Base-by-base conservation (phyloP, 176 grass and related monocot genomes). In the Cenchrus americanus region DNA sequence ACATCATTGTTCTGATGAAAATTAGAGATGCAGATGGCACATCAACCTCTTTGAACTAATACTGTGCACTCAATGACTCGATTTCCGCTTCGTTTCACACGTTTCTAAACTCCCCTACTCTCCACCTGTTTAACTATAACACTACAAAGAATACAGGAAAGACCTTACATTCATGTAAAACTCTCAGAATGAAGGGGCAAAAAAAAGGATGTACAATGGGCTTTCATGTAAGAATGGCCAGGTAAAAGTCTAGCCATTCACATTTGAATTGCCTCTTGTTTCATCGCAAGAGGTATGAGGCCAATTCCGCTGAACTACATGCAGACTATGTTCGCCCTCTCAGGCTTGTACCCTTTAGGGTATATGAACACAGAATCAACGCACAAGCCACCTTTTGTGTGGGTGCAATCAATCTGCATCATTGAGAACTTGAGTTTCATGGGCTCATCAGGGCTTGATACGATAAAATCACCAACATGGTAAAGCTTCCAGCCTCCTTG, bases 331-430 rank as follows among this genome's bases (percentile, higher is more conserved):
- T 82, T 82, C 1, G 60, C 79, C 71, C 86, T 92, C 47, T 91
- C 95, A 46, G 62, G 84, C 63, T 42, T 52, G 80, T 88, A 87
- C 18, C 83, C 91, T 83, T 95, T 92, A 11, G 93, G 96, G 66
- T 89, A 91, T 66, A 98, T 84, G 52, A 86, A 82, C 46, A 92
- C 86, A 0, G 88, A 98, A 80, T 98, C 96, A 11, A 98, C 93
- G 27, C 92, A 95, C 19, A 98, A 72, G 46, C 96, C 96, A 1
- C 96, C 95, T 84, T 98, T 95, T 48, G 91, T 93, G 62, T 98
- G 96, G 60, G 96, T 98, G 64, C 96, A 98, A 76, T 98, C 96
- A 54, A 98, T 95, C 80, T 98, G 96, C 75, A 88, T 90, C 96
- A 98, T 98, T 8, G 96, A 98, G 76, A 91, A 98, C 77, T 88